A percentile compares a stretch with the other conserved stretches of the same genome.
phyloP scores from a whole-genome alignment of 768 basidiomycete species.

The Cubamyces lactineus region DNA sequence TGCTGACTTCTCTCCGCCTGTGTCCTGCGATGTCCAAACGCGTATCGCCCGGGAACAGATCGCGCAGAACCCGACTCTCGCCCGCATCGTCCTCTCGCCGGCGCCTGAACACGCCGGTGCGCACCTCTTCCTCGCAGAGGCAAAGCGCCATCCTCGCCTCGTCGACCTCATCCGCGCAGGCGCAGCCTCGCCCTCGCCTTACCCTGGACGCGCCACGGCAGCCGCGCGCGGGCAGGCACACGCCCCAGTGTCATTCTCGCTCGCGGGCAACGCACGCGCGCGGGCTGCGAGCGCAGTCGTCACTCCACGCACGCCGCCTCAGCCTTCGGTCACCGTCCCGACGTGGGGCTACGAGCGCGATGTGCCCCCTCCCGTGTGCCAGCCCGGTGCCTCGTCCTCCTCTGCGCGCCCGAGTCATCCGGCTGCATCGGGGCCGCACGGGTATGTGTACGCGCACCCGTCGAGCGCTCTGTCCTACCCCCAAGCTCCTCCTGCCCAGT shows the following conservation, averaged over 20 bases:
- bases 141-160: slow-evolving; percentile 53
- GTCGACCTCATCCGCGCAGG: slow-evolving; percentile 58
- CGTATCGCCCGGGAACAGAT: slow-evolving; percentile 20
- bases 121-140: slow-evolving; percentile 61
- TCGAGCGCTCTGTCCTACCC: not conserved
- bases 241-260: slow-evolving; percentile 1
- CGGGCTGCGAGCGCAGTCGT: slow-evolving; percentile 17
- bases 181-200: slow-evolving; percentile 39
- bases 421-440: not conserved
- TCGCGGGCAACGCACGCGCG: slow-evolving; percentile 7
- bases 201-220: not conserved
- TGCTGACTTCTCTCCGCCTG: not conserved
- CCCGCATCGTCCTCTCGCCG: slow-evolving; percentile 43
- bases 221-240: not conserved
- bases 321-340: slow-evolving; percentile 6
- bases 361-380: slow-evolving; percentile 17
- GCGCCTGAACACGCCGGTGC: slow-evolving; percentile 46
- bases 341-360: slow-evolving; percentile 24
- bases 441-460: not conserved
- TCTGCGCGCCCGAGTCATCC: not conserved
- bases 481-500: not conserved
- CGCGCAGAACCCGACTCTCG: slow-evolving; percentile 47
- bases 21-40: too few species aligned
- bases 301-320: not conserved
- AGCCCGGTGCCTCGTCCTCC: not conserved